Base-by-base conservation (phyloP, 2,329 filamentous ascomycete genomes). In the Metarhizium robertsii region DNA sequence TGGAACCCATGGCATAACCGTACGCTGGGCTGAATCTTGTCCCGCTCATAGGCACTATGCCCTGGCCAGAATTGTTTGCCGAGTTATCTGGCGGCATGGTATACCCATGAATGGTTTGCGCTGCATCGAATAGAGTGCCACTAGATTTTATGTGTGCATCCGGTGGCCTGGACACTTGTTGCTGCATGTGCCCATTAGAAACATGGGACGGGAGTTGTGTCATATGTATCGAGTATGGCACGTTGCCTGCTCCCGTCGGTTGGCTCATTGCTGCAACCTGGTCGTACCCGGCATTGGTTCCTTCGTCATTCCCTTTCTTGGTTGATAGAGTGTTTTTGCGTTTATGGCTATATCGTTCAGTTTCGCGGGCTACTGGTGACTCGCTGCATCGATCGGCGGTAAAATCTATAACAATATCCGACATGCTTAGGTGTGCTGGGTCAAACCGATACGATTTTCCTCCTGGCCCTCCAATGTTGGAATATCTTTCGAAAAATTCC, bases 401-500 rank as follows among this genome's bases (percentile, higher is more conserved):
- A 47, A 79, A 79, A 59, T 89, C 85, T 14, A 85, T 71, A 7
- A 79, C 69, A 1, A 87, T 79, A 62, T 92, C 88, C 1, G 80
- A 73, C 54, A 94, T 81, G 16, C 81, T 86, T 42, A 92, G 75
- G 64, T 91, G 88, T 1, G 87, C 84, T 2, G 87, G 83, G 62
- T 94, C 88, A 54, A 94, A 88, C 5, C 70, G 74, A 60, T 78
- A 80, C 0, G 78, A 75, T 55, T 83, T 78, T 1, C 84, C 86
- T 0, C 83, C 84, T 20, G 74, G 73, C 0, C 79, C 76, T 1
- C 76, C 75, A 48, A 84, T 75, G 56, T 79, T 80, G 0, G 74
- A 71, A 57, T 95, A 95, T 32, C 90, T 79, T 62, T 94, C 88
- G 62, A 94, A 92, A 69, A 95, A 95, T 65, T 94, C 88, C 60